Base-by-base conservation (phyloP, 805 yeast genomes). In the Yarrowia sp. region DNA sequence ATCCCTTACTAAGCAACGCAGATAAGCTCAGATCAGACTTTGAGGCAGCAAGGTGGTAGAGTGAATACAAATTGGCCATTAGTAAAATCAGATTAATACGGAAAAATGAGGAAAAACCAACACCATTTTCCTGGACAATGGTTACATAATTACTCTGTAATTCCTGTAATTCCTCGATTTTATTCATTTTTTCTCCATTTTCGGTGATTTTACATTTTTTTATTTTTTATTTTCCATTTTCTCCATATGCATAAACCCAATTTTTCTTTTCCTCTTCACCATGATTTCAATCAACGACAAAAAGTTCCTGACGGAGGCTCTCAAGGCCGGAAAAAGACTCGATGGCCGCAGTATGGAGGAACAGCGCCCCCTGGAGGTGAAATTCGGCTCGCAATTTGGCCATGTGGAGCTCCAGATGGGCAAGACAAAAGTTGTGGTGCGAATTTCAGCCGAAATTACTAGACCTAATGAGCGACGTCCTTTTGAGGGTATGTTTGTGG, bases 401-500 rank as follows among this genome's bases (percentile, higher is more conserved):
- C 88, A 85, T 70, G 96, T 88, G 4, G 90, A 90, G 69, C 86
- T 93, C 3, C 77, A 76, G 16, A 80, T 92, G 73, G 98, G 98
- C 0, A 79, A 83, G 40, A 92, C 98, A 22, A 75, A 83, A 69
- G 82, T 90, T 11, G 81, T 87, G 1, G 91, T 85, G 3, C 80
- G 90, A 65, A 86, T 93, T 5, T 85, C 92, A 17, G 88, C 96
- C 11, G 87, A 85, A 62, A 85, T 95, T 14, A 81, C 84, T 4
- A 83, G 84, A 66, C 99, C 99, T 0, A 87, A 82, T 68, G 96
- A 91, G 58, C 96, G 92, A 69, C 81, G 97, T 64, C 98, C 98
- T 0, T 93, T 90, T 73, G 99, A 95, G 75, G 99, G 99, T 1
- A 71, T 89, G 3, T 92, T 95, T 73, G 80, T 83, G 24, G 92